Percentiles rank a stretch among this genome's conserved stretches.
These are phyloP conservation scores for Apocynum venetum DNA, from an alignment of 257 asterid genomes.

Conservation along the genomic window DNA sequence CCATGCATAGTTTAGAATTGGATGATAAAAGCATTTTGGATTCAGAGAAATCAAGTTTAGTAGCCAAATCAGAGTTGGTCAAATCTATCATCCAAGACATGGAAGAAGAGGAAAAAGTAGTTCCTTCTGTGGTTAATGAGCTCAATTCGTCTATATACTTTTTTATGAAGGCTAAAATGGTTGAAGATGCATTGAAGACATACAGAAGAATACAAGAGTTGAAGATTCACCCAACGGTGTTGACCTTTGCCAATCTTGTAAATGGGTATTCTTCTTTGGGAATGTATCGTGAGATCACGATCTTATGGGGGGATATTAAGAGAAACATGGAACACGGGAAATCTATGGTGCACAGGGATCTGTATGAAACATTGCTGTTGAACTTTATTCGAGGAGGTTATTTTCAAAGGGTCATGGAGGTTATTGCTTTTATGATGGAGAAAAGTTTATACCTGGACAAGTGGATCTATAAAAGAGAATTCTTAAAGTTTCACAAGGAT, in stretches of 20 bases:
- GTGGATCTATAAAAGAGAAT: conserved; percentile 61
- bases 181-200: conserved; percentile 65
- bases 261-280: conserved; percentile 56
- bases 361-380: conserved; percentile 57
- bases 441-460: conserved; percentile 64
- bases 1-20: conserved; percentile 16
- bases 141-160: conserved; percentile 69
- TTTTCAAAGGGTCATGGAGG: conserved; percentile 84
- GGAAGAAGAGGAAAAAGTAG: conserved; percentile 35
- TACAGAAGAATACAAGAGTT: conserved; percentile 64
- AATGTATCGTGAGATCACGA: conserved; percentile 75
- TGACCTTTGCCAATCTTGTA: conserved; percentile 55
- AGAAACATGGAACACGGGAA: conserved; percentile 42
- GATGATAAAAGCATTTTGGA: conserved; percentile 19
- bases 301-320: conserved; percentile 82
- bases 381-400: conserved; percentile 81
- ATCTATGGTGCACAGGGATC: conserved; percentile 44
- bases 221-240: conserved; percentile 56
- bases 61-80: conserved; percentile 35
- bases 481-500: conserved; percentile 67
- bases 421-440: conserved; percentile 58
- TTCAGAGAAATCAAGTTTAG: conserved; percentile 17
- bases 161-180: conserved; percentile 81
- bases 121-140: conserved; percentile 32
- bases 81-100: conserved; percentile 37